A percentile compares a stretch with the other conserved stretches of the same genome.
Evolutionary conservation across 768 basidiomycete species (phyloP).

Genomic region (Rhizopogon vulgaris): DNA sequence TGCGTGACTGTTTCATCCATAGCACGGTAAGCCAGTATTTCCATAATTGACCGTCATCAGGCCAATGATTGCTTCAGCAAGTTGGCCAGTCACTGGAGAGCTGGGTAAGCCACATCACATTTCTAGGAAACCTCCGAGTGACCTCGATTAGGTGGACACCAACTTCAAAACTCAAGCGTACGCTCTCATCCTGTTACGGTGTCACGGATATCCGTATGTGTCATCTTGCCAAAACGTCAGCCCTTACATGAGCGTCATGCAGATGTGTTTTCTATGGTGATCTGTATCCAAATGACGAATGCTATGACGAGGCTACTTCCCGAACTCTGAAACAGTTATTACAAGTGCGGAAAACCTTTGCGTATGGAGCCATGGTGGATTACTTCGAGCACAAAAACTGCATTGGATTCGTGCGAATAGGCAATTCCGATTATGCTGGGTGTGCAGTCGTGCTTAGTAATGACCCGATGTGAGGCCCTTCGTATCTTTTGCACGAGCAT

Average conservation of each 20-base stretch:
- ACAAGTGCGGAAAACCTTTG: slow-evolving; percentile 54
- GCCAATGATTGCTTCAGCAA: slow-evolving; percentile 32
- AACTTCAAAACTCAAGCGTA: slow-evolving; percentile 82
- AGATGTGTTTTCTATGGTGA: slow-evolving; percentile 91
- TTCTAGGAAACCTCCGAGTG: background rate
- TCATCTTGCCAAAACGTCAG: background rate
- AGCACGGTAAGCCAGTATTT: slow-evolving; percentile 51
- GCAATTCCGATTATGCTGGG: slow-evolving; percentile 46
- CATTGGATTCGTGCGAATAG: slow-evolving; percentile 72
- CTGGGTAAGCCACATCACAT: slow-evolving; percentile 48
- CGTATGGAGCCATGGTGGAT: slow-evolving; percentile 59
- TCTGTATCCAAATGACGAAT: slow-evolving; percentile 65
- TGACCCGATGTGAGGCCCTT: slow-evolving; percentile 33
- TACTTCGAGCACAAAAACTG: slow-evolving; percentile 56
- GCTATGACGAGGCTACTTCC: slow-evolving; percentile 50
- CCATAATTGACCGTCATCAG: background rate
- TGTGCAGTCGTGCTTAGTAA: slow-evolving; percentile 75
- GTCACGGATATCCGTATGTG: slow-evolving; percentile 68
- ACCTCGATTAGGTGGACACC: slow-evolving; percentile 45
- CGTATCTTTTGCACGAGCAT: slow-evolving; percentile 58
- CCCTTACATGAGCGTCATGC: background rate
- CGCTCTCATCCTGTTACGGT: slow-evolving; percentile 68
- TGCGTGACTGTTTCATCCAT: background rate
- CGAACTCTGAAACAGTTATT: slow-evolving; percentile 50
- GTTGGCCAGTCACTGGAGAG: slow-evolving; percentile 75